A percentile compares a stretch with the other conserved stretches of the same genome.
phyloP scores from a whole-genome alignment of 305 asterid species.

The Rubia tinctorum region DNA sequence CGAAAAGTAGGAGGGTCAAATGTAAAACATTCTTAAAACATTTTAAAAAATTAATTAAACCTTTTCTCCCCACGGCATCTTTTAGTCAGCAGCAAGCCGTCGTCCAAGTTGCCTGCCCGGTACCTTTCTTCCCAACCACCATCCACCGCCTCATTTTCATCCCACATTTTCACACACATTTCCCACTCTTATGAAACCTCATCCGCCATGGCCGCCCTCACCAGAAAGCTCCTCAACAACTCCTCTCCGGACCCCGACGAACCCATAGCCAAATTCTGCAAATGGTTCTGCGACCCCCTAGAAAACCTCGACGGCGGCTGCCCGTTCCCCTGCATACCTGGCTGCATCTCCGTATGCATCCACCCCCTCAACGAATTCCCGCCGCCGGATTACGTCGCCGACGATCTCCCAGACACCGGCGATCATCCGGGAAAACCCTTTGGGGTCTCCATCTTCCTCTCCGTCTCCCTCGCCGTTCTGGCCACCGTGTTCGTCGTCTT shows the following conservation, averaged over 20 bases:
- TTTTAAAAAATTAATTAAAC: neutral
- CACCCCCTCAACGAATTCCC: neutral
- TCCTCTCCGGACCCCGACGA: conserved; percentile 24
- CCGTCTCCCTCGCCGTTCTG: conserved; percentile 35
- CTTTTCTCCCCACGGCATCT: neutral
- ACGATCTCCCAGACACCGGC: neutral
- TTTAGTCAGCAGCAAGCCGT: conserved; percentile 1
- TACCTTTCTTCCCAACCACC: conserved; percentile 9
- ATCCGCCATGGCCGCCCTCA: conserved; percentile 41
- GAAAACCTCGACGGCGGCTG: conserved; percentile 21
- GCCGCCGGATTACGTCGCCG: conserved; percentile 8
- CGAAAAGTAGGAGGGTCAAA: no score
- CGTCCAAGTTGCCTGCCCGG: neutral
- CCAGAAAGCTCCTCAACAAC: conserved; percentile 17
- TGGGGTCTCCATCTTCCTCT: conserved; percentile 30
- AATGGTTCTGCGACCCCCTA: conserved; percentile 17
- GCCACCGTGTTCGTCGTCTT: conserved; percentile 42
- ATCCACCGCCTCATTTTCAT: neutral
- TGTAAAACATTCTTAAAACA: no score
- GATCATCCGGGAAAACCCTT: conserved; percentile 8
- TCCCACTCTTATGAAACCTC: conserved; percentile 4
- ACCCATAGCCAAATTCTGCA: conserved; percentile 19
- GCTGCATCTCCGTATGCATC: conserved; percentile 19
- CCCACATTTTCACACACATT: neutral
- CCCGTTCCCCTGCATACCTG: conserved; percentile 15